Evolutionary conservation across 2,329 filamentous ascomycete species (phyloP), one percentile per base, ranked within the genome.

Genomic region (Fusarium luffae): DNA sequence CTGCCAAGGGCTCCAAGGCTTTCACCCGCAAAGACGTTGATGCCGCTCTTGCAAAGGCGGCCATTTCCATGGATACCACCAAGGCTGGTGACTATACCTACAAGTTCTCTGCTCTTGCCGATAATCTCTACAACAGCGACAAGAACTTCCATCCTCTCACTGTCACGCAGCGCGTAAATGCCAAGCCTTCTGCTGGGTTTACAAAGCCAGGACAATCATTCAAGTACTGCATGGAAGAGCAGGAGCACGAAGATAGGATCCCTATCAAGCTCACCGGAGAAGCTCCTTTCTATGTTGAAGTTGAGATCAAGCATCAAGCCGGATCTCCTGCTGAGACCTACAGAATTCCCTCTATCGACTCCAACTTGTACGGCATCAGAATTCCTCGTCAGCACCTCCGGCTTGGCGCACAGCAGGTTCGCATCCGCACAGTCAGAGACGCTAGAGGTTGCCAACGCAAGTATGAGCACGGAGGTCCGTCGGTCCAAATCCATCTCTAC

Each of bases 261-360:
- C 94, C 95, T 0, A 91, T 99, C 63, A 90, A 88, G 4, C 85
- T 99, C 19, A 92, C 92, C 63, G 96, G 96, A 41, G 85, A 91
- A 18, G 89, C 95, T 9, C 96, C 96, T 0, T 99, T 99, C 82
- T 91, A 90, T 49, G 84, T 99, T 7, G 96, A 98, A 78, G 87
- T 98, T 25, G 94, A 95, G 75, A 93, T 99, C 80, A 97, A 94
- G 82, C 95, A 98, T 75, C 92, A 97, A 76, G 91, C 92, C 56
- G 92, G 90, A 27, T 88, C 89, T 12, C 90, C 91, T 68, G 90
- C 94, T 0, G 94, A 98, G 77, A 88, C 92, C 21, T 91, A 97
- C 77, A 89, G 90, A 51, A 90, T 98, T 69, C 89, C 92, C 12
- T 91, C 93, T 68, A 94, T 99, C 74, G 86, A 89, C 60, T 86